Conservation (phyloP, 2,329 filamentous ascomycete species). For the Fusarium albosuccineum region DNA sequence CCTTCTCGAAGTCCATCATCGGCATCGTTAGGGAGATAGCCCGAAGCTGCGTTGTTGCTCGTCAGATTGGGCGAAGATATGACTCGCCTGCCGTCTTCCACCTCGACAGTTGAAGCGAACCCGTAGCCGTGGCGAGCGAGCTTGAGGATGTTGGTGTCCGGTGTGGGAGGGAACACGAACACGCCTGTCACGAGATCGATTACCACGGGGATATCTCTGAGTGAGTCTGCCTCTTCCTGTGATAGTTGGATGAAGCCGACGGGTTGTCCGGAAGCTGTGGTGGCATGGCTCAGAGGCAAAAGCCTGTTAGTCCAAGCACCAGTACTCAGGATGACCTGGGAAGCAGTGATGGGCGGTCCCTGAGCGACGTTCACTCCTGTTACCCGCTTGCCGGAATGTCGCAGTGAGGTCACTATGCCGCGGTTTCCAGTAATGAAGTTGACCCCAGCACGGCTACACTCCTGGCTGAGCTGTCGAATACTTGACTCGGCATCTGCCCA, state of each 20-base stretch:
- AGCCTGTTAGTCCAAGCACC: conserved; percentile 72
- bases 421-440: conserved; percentile 46
- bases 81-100: conserved; percentile 20
- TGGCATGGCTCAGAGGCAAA: conserved; percentile 64
- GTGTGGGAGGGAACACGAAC: conserved; percentile 66
- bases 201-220: conserved; percentile 70
- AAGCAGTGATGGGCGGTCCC: conserved; percentile 62
- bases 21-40: conserved; percentile 62
- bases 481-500: conserved; percentile 46
- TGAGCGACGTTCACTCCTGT: conserved; percentile 38
- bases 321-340: conserved; percentile 73
- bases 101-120: conserved; percentile 54
- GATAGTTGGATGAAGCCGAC: conserved; percentile 74
- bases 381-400: conserved; percentile 23
- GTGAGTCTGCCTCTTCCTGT: conserved; percentile 64
- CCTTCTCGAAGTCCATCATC: conserved; percentile 63
- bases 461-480: conserved; percentile 38
- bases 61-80: conserved; percentile 50
- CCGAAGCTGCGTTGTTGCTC: conserved; percentile 54
- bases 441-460: conserved; percentile 44
- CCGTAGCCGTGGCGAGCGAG: conserved; percentile 71
- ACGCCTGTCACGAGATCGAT: conserved; percentile 65
- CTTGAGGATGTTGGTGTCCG: conserved; percentile 64
- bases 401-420: conserved; percentile 43
- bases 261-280: conserved; percentile 64